Evolutionary conservation across 176 grass and related monocot genomes (phyloP), one percentile per base, ranked within the genome.

Genomic region (Ensete glaucum): DNA sequence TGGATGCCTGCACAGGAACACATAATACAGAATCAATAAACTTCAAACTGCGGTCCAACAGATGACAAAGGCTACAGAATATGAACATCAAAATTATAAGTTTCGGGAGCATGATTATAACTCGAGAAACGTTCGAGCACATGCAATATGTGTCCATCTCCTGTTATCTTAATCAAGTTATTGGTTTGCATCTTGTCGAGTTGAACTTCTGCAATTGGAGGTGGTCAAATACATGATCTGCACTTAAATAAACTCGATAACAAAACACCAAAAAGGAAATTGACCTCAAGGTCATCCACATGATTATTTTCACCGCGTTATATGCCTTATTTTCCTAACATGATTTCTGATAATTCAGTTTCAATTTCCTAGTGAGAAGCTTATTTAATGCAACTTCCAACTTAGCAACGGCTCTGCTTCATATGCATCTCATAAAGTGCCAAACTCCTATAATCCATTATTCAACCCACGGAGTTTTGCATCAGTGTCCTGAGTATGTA

Each of bases 1-100:
- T 73, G 78, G 65, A 51, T 82, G 75, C 87, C 71, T 69, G 69
- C 82, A 82, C 88, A 91, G 84, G 87, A 91, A 17, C 51, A 57
- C 78, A 80, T 3, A 85, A 54, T 72, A 50, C 83, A 74, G 0
- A 83, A 20, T 71, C 20, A 71, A 19, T 71, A 51, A 8, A 16
- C 3, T 24, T 11, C 68, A 71, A 20, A 19, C 2, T 20, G 52
- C 2, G 10, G 19, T 62, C 15, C 67, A 51, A 81, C 70, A 63
- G 20, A 11, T 74, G 70, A 56, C 2, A 74, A 77, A 58, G 81
- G 29, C 24, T 20, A 55, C 69, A 67, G 82, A 22, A 54, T 58
- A 21, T 56, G 63, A 19, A 58, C 53, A 60, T 14, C 59, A 67
- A 48, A 23, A 14, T 62, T 70, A 62, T 15, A 85, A 21, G 19